These are phyloP conservation scores for Jatropha multifida DNA, from an alignment of 441 rosid species.

Conservation along the genomic window DNA sequence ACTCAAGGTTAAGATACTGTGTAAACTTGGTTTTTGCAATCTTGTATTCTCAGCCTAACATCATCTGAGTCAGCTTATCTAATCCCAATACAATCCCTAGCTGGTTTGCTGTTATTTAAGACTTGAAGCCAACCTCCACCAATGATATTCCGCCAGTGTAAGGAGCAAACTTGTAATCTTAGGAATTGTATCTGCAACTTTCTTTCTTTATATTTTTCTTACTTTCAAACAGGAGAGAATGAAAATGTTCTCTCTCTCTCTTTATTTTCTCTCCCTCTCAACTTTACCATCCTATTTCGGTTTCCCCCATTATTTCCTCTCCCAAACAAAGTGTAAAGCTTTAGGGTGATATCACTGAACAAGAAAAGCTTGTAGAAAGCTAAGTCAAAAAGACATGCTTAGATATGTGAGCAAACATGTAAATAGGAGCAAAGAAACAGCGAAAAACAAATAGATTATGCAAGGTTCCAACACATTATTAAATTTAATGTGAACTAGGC, in stretches of 20 bases:
- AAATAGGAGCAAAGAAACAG: neutral
- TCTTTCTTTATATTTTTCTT: no score
- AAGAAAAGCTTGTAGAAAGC: neutral
- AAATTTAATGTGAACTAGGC: neutral
- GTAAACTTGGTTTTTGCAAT: neutral
- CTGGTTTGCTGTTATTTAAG: no score
- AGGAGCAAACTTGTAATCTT: no score
- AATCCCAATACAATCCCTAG: neutral
- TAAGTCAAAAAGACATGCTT: neutral
- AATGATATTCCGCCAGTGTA: no score
- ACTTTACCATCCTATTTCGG: no score
- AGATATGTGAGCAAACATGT: neutral
- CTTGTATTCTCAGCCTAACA: neutral
- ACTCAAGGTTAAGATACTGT: neutral
- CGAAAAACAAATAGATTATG: neutral
- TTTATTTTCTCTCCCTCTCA: no score
- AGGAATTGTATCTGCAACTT: no score
- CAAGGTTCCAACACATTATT: neutral
- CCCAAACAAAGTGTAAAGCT: no score
- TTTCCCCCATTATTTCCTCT: no score
- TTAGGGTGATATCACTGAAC: neutral
- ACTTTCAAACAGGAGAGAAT: no score
- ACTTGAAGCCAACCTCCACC: neutral
- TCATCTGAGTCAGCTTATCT: neutral
- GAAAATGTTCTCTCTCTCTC: no score